These are phyloP conservation scores for Cubamyces lactineus DNA, from an alignment of 768 basidiomycete genomes.

Conservation along the genomic window DNA sequence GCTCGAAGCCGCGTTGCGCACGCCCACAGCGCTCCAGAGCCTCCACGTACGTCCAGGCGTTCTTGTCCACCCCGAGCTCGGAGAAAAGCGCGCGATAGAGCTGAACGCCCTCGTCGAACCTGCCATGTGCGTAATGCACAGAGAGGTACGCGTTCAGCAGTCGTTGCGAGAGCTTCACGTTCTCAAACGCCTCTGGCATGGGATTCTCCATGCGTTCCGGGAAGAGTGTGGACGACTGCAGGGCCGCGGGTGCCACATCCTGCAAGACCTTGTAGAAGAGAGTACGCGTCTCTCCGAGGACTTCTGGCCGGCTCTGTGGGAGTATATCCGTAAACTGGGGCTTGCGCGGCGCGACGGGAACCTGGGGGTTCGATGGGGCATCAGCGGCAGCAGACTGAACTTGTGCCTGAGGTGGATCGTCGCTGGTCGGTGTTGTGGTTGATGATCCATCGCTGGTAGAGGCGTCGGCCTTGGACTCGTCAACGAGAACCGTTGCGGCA, in stretches of 20 bases:
- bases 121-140: conserved; percentile 65
- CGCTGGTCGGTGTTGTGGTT: background rate
- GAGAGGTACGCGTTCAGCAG: conserved; percentile 83
- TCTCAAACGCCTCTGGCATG: conserved; percentile 48
- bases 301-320: conserved; percentile 73
- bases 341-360: background rate
- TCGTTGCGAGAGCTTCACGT: conserved; percentile 59
- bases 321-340: conserved; percentile 43
- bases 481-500: conserved; percentile 48
- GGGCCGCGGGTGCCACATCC: conserved; percentile 36
- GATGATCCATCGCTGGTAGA: background rate
- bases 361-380: background rate
- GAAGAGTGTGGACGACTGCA: background rate
- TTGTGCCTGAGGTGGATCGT: background rate
- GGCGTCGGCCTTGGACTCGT: conserved; percentile 21
- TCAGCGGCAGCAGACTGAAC: background rate
- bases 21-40: conserved; percentile 68
- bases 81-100: conserved; percentile 56
- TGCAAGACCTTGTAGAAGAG: conserved; percentile 65
- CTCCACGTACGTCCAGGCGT: conserved; percentile 61
- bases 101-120: conserved; percentile 50
- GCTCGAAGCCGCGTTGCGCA: conserved; percentile 47
- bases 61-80: conserved; percentile 45
- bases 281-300: conserved; percentile 66
- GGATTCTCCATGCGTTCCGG: background rate